Base-by-base conservation (phyloP, 2,329 filamentous ascomycete species). In the Fusarium secorum region DNA sequence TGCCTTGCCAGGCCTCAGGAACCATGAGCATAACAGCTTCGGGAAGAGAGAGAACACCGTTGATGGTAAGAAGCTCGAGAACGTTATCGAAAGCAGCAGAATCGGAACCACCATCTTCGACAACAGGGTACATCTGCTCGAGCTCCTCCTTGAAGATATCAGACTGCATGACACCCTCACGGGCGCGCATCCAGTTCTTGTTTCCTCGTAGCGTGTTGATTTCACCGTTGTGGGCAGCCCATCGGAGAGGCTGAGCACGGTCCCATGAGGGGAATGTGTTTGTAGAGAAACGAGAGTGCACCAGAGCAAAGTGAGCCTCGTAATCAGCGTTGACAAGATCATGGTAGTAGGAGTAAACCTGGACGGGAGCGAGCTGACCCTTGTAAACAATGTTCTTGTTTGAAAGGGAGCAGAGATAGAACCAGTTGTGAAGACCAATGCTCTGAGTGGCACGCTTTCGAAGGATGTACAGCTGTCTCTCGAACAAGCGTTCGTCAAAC, bases 381-480 rank as follows among this genome's bases (percentile, higher is more conserved):
- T 98, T 98, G 88, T 98, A 98, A 66, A 98, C 93, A 83, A 98
- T 98, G 85, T 98, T 98, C 84, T 95, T 95, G 90, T 97, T 98
- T 82, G 91, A 96, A 74, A 98, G 85, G 53, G 94, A 97, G 87
- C 95, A 98, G 64, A 98, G 87, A 82, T 98, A 98, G 87, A 98
- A 98, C 95, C 95, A 98, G 83, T 98, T 98, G 83, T 97, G 94
- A 61, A 98, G 88, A 66, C 95, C 95, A 79, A 98, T 96, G 77
- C 94, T 92, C 85, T 98, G 94, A 51, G 95, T 97, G 58, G 95
- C 92, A 77, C 94, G 93, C 88, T 99, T 99, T 79, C 95, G 92
- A 75, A 99, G 89, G 70, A 98, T 88, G 82, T 95, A 99, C 60
- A 99, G 88, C 85, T 98, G 95, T 78, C 92, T 90, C 85, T 98